These are phyloP conservation scores for Lyophyllum atratum DNA, from an alignment of 768 basidiomycete species.

Conservation along the genomic window DNA sequence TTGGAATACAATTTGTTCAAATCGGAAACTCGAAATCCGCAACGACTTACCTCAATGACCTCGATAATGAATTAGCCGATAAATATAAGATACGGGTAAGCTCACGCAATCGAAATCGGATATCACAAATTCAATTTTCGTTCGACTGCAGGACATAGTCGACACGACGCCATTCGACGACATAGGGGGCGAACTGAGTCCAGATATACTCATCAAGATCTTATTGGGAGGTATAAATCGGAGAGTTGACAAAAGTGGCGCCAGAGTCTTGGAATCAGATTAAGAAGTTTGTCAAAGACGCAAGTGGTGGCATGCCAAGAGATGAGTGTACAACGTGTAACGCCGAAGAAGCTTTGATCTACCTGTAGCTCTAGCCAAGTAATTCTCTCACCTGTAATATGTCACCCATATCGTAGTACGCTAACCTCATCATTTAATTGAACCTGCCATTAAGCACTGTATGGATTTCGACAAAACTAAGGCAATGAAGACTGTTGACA, in stretches of 20 bases:
- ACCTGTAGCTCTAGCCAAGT: no score
- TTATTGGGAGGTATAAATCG: constrained; percentile 70
- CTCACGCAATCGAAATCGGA: no score
- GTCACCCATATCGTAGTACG: no score
- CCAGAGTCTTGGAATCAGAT: not conserved
- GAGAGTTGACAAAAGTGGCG: constrained; percentile 21
- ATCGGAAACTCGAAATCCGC: constrained; percentile 48
- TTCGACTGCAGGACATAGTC: constrained; percentile 57
- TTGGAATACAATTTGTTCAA: constrained; percentile 75
- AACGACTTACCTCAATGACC: constrained; percentile 47
- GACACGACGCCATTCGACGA: constrained; percentile 60
- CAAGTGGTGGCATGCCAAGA: no score
- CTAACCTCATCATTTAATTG: no score
- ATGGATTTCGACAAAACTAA: no score
- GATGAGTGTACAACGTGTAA: not conserved
- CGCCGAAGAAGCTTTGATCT: no score
- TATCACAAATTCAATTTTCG: not conserved
- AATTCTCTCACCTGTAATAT: no score
- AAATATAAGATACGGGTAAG: constrained; percentile 45
- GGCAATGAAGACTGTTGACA: no score
- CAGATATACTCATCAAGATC: constrained; percentile 58
- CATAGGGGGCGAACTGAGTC: constrained; percentile 35
- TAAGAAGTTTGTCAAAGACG: not conserved
- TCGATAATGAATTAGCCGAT: constrained; percentile 57
- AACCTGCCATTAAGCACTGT: no score